A percentile compares a stretch with the other conserved stretches of the same genome.
Evolutionary conservation across 2,329 filamentous ascomycete species (phyloP).

Genomic region (Tricladium varicosporioides): DNA sequence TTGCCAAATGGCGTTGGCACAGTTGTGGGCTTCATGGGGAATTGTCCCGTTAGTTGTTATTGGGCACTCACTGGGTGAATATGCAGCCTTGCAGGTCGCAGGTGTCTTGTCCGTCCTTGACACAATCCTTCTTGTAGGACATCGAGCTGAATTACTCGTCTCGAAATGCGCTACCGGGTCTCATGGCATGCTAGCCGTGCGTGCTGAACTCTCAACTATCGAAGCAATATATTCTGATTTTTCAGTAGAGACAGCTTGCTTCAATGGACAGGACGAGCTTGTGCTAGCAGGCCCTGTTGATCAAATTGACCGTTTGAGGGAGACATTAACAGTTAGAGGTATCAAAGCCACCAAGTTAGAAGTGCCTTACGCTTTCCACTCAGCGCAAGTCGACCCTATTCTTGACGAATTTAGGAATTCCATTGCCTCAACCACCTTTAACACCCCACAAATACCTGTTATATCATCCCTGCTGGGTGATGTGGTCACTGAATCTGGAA

Average conservation of each 20-base stretch:
- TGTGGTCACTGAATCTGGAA: conserved; percentile 54
- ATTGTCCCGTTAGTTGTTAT: conserved; percentile 53
- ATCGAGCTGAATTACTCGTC: conserved; percentile 47
- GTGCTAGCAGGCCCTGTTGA: conserved; percentile 60
- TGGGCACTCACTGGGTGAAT: conserved; percentile 69
- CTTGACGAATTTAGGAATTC: conserved; percentile 39
- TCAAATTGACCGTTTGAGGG: conserved; percentile 47
- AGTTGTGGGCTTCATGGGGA: conserved; percentile 56
- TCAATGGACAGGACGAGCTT: conserved; percentile 71
- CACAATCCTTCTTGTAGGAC: conserved; percentile 69
- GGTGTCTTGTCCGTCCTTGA: conserved; percentile 70
- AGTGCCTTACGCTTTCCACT: conserved; percentile 65
- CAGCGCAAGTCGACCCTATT: conserved; percentile 56
- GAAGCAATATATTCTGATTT: conserved; percentile 7
- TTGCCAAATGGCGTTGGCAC: conserved; percentile 55
- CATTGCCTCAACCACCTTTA: conserved; percentile 52
- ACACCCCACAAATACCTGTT: conserved; percentile 55
- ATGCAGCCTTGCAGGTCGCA: conserved; percentile 68
- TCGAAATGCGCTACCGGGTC: conserved; percentile 36
- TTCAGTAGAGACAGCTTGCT: conserved; percentile 52
- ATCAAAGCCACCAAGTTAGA: conserved; percentile 61
- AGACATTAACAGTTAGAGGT: conserved; percentile 46
- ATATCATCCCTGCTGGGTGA: conserved; percentile 66
- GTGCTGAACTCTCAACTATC: conserved; percentile 26
- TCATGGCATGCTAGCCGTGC: conserved; percentile 64